Evolutionary conservation across 768 basidiomycete species (phyloP).

Genomic region (Mycena sanguinolenta): DNA sequence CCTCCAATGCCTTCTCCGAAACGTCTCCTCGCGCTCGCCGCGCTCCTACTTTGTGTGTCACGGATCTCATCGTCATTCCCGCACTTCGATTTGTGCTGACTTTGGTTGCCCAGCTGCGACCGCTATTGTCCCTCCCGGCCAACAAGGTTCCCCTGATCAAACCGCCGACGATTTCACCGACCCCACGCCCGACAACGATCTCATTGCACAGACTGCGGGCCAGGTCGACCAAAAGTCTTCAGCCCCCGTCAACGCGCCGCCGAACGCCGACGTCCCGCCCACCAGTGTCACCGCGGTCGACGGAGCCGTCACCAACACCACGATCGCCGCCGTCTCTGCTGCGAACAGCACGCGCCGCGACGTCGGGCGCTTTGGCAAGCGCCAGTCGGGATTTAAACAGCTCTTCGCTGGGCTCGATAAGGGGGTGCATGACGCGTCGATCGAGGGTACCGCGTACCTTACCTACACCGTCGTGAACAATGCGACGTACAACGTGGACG

Average conservation of each 20-base stretch:
- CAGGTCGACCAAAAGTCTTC: constrained; percentile 32
- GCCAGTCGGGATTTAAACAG: constrained; percentile 12
- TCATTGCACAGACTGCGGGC: constrained; percentile 23
- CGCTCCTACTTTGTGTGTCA: constrained; percentile 25
- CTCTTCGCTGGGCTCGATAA: constrained; percentile 3
- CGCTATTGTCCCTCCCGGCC: constrained; percentile 43
- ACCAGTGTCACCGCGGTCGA: constrained; percentile 61
- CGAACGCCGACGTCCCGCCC: constrained; percentile 19
- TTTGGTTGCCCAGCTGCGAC: constrained; percentile 33
- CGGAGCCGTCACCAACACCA: constrained; percentile 50
- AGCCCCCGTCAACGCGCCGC: constrained; percentile 22
- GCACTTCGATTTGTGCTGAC: neutral
- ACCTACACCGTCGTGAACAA: constrained; percentile 61
- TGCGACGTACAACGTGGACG: constrained; percentile 59
- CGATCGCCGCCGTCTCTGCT: constrained; percentile 17
- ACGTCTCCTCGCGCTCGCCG: constrained; percentile 26
- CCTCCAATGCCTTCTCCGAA: constrained; percentile 27
- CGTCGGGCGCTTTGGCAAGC: constrained; percentile 4
- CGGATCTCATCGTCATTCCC: neutral
- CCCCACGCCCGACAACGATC: constrained; percentile 26
- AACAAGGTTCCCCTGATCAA: constrained; percentile 34
- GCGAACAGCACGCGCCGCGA: neutral
- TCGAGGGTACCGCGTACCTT: constrained; percentile 63
- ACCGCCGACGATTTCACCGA: constrained; percentile 38
- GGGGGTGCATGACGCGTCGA: constrained; percentile 49